Conservation (phyloP, 2,329 filamentous ascomycete genomes). For the Botrytis galanthina region DNA sequence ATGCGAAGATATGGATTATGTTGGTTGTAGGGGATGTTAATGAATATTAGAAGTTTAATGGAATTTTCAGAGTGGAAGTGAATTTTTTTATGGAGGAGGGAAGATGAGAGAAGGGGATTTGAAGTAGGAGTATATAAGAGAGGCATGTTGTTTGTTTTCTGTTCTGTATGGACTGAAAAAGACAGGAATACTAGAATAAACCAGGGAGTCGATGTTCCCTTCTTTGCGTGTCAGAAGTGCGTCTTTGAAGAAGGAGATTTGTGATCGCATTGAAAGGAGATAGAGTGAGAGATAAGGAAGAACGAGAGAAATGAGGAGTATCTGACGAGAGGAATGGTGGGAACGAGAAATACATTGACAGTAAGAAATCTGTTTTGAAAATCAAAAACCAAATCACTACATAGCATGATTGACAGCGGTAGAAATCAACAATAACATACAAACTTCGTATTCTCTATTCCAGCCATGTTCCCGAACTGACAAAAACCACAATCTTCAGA, state of each 20-base stretch:
- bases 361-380: background rate
- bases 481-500: rapidly evolving
- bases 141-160: background rate
- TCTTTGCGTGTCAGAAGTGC: no score
- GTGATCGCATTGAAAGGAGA: no score
- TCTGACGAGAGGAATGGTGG: rapidly evolving
- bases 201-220: no score
- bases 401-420: rapidly evolving
- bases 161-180: no score
- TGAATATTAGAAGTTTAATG: background rate
- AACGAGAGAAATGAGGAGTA: no score
- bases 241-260: rapidly evolving
- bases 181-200: no score
- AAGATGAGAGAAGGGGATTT: background rate
- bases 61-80: background rate
- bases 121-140: background rate
- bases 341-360: background rate
- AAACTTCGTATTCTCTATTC: background rate
- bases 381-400: no score
- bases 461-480: rapidly evolving
- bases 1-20: background rate
- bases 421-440: background rate
- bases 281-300: no score
- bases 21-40: background rate
- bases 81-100: background rate